Evolutionary conservation across 805 yeast genomes (phyloP), one percentile per base, ranked within the genome.

Genomic region (Saccharomycopsis malanga): DNA sequence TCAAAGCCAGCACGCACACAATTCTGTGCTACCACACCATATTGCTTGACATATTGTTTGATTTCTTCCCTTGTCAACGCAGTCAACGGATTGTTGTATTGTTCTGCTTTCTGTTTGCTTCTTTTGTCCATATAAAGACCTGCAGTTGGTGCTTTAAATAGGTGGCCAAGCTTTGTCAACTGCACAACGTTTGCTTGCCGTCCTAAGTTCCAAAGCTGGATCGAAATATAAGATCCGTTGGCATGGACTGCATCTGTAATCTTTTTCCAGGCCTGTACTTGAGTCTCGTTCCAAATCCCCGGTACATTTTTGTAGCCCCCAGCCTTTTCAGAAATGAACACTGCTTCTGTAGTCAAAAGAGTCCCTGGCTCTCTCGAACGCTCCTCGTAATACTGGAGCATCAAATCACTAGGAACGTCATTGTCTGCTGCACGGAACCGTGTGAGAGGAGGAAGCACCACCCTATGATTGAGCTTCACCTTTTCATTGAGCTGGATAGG

Each of bases 311-410:
- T 30, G 37, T 49, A 53, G 3, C 55, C 36, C 10, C 63, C 63
- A 6, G 58, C 54, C 38, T 45, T 36, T 1, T 64, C 57, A 12
- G 76, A 64, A 14, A 70, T 67, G 54, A 68, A 68, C 1, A 81
- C 71, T n/a, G 77, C 87, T 58, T 82, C 87, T 7, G 81, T 64
- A 53, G 77, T 71, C 30, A 80, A 53, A 51, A 82, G 61, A 12
- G 83, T 72, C 15, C 87, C 87, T 18, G 75, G 73, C 48, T 63
- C 61, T 39, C 63, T 56, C 0, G 86, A 71, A 54, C 86, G 69
- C 54, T 77, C 76, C 20, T 58, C 66, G 57, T 82, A 82, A 59
- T 81, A 79, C 50, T 71, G 66, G 14, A 61, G 57, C 50, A 71
- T 66, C 49, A 74, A 65, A 29, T 73, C 76, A 3, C 71, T 63